Conservation (phyloP, 768 basidiomycete genomes). For the Lyophyllum atratum region DNA sequence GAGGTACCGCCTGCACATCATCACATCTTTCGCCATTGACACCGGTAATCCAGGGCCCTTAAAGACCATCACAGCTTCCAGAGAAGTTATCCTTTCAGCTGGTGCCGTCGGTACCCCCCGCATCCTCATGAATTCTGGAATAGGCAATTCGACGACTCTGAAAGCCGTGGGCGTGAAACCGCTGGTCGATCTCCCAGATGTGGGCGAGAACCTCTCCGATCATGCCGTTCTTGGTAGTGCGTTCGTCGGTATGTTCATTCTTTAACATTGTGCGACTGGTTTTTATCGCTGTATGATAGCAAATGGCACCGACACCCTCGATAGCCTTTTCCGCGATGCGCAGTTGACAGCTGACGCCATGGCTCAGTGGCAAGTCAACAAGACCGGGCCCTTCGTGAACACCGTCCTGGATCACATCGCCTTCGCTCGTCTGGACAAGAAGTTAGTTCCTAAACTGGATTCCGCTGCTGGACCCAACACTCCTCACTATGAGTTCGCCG, state of each 20-base stretch:
- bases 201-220: constrained; percentile 39
- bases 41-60: background rate
- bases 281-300: too few relatives aligned
- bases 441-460: constrained; percentile 17
- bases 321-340: too few relatives aligned
- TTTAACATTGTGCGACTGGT: too few relatives aligned
- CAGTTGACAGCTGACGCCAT: too few relatives aligned
- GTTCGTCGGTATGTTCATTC: too few relatives aligned
- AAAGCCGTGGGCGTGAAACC: constrained; percentile 20
- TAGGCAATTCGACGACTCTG: constrained; percentile 27
- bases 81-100: constrained; percentile 38
- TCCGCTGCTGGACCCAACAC: constrained; percentile 33
- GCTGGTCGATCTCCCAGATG: constrained; percentile 32
- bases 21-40: too few relatives aligned
- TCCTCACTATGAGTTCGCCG: constrained; percentile 34
- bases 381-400: background rate
- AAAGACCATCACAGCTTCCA: constrained; percentile 23
- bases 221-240: constrained; percentile 25
- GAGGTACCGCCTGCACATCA: constrained; percentile 2
- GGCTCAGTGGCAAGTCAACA: background rate
- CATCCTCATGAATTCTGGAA: constrained; percentile 34
- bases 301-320: too few relatives aligned
- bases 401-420: background rate
- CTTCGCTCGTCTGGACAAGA: background rate
- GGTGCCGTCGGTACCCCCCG: constrained; percentile 32